Percentiles rank a stretch among this genome's conserved stretches.
Evolutionary conservation across 2,329 filamentous ascomycete species (phyloP).

Genomic region (Phialophora chinensis): DNA sequence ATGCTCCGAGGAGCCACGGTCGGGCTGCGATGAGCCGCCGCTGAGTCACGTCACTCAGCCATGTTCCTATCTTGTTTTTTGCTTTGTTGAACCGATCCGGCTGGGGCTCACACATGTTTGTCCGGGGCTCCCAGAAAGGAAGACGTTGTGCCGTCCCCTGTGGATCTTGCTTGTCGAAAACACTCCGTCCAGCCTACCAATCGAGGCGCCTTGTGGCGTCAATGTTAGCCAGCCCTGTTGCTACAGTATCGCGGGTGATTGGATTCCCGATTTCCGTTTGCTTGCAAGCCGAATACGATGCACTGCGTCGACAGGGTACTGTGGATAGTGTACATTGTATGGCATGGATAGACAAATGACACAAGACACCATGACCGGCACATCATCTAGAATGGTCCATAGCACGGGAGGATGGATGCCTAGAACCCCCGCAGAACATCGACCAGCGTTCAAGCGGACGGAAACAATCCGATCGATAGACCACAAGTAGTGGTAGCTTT

Average conservation of each 20-base stretch:
- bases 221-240: constrained; percentile 8
- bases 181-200: not conserved
- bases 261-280: not conserved
- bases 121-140: not conserved
- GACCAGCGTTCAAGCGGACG: not conserved
- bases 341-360: no score
- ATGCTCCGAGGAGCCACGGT: not conserved
- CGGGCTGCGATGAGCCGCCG: no score
- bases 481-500: not conserved
- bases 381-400: no score
- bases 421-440: not conserved
- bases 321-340: not conserved
- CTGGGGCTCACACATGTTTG: not conserved
- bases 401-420: no score
- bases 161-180: not conserved
- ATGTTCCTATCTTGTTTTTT: not conserved
- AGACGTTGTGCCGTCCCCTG: not conserved
- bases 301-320: not conserved
- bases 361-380: no score
- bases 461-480: not conserved
- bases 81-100: not conserved
- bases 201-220: constrained; percentile 6
- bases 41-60: not conserved
- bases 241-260: not conserved
- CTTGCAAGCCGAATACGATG: constrained; percentile 5